A percentile compares a stretch with the other conserved stretches of the same genome.
Evolutionary conservation across 352 stramenopile species (phyloP).

Genomic region (Globisporangium radiosum): DNA sequence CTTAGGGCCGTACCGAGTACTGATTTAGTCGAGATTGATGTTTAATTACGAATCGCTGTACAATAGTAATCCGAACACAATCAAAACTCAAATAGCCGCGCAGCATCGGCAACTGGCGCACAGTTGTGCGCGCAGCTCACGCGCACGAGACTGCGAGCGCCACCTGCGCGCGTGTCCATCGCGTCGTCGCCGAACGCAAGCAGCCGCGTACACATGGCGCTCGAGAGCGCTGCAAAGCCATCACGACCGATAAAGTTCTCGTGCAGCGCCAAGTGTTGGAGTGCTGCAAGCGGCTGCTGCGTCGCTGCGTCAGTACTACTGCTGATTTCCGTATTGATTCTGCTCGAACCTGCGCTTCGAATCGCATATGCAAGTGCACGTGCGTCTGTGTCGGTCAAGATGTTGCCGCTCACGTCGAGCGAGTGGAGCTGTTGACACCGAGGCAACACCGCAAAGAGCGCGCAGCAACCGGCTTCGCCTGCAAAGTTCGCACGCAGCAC

Average conservation of each 20-base stretch:
- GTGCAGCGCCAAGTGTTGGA: conserved; percentile 30
- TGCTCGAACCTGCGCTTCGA: conserved; percentile 9
- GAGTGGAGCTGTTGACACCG: conserved; percentile 18
- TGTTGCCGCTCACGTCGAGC: conserved; percentile 46
- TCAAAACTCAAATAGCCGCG: conserved; percentile 6
- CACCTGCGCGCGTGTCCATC: conserved; percentile 4
- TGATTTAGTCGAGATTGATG: too few species aligned
- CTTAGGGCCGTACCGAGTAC: too few species aligned
- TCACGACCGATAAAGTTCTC: conserved; percentile 67
- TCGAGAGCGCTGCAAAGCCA: conserved; percentile 53
- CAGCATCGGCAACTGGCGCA: background rate
- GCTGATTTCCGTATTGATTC: background rate
- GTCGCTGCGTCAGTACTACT: background rate
- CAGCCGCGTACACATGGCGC: conserved; percentile 21
- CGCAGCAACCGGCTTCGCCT: conserved; percentile 36
- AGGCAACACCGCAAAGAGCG: conserved; percentile 25
- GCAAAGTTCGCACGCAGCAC: conserved; percentile 58
- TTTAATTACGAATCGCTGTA: too few species aligned
- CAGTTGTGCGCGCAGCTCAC: conserved; percentile 11
- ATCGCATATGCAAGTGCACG: conserved; percentile 28
- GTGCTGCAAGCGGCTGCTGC: conserved; percentile 11
- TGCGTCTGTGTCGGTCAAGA: conserved; percentile 51
- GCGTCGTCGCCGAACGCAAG: conserved; percentile 4
- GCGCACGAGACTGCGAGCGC: conserved; percentile 2
- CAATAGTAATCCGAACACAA: too few species aligned